A percentile compares a stretch with the other conserved stretches of the same genome.
Conservation (phyloP, 495 filamentous ascomycete species). For the Aeminium ludgeri region DNA sequence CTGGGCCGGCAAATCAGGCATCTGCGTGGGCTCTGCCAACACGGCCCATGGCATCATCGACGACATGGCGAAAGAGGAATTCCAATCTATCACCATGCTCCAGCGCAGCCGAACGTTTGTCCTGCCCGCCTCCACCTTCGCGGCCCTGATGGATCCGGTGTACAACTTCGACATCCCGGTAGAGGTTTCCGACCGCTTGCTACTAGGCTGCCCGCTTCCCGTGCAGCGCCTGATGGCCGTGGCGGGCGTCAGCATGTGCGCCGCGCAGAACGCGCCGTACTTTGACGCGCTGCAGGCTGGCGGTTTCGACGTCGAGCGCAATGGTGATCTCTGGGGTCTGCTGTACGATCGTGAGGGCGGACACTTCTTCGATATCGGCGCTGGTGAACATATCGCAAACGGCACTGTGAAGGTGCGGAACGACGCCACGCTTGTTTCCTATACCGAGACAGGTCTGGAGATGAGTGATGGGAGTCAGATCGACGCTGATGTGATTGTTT, state of each 20-base stretch:
- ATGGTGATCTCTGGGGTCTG: constrained; percentile 15
- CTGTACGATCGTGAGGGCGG: constrained; percentile 21
- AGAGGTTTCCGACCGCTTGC: constrained; percentile 17
- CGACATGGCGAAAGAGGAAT: constrained; percentile 24
- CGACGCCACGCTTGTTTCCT: constrained; percentile 16
- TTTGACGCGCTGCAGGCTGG: constrained; percentile 23
- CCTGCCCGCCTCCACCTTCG: constrained; percentile 1
- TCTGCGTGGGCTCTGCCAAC: constrained; percentile 30
- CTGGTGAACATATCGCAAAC: constrained; percentile 20
- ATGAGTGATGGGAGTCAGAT: constrained; percentile 22
- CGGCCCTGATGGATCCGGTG: neutral
- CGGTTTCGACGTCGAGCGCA: constrained; percentile 20
- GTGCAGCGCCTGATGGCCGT: constrained; percentile 3
- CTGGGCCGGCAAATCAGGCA: constrained; percentile 24
- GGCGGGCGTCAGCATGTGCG: neutral
- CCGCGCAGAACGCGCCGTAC: constrained; percentile 2
- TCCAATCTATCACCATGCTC: constrained; percentile 26
- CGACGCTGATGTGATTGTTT: constrained; percentile 24
- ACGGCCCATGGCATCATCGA: constrained; percentile 29
- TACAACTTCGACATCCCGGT: constrained; percentile 23
- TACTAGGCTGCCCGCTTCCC: constrained; percentile 12
- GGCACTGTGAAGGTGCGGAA: constrained; percentile 19
- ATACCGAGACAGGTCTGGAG: constrained; percentile 20
- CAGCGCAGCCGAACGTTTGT: constrained; percentile 14
- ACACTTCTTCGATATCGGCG: constrained; percentile 28